A percentile compares a stretch with the other conserved stretches of the same genome.
Conservation (phyloP, 257 asterid species). For the Forsythia suspensa region DNA sequence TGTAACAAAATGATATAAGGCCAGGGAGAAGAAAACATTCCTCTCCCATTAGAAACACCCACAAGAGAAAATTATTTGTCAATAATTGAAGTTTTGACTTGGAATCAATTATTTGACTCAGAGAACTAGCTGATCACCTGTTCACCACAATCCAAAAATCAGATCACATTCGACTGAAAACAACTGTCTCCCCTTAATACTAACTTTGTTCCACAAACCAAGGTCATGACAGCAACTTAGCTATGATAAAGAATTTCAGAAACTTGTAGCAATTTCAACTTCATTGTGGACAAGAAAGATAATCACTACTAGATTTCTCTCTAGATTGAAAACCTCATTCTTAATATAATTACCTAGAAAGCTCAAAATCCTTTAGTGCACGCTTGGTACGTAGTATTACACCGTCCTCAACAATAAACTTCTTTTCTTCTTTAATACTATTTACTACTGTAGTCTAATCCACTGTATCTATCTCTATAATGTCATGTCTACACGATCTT, state of each 20-base stretch:
- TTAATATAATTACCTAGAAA: background rate
- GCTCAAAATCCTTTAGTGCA: background rate
- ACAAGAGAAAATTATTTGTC: background rate
- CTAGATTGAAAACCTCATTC: background rate
- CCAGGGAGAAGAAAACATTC: background rate
- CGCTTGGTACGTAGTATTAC: background rate
- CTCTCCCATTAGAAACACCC: background rate
- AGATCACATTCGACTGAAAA: background rate
- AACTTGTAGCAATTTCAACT: no score
- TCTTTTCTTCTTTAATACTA: background rate
- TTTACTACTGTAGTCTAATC: background rate
- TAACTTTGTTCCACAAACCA: background rate
- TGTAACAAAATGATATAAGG: background rate
- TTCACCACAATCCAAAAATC: background rate
- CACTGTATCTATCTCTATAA: background rate
- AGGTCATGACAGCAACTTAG: background rate
- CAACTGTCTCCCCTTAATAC: background rate
- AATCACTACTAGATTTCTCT: no score
- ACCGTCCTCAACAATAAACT: background rate
- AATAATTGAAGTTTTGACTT: background rate
- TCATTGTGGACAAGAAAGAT: no score
- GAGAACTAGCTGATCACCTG: background rate
- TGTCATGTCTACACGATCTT: background rate
- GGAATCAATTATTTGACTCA: background rate
- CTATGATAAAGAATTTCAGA: background rate